Evolutionary conservation across 148 eudicot species (phyloP), one percentile per base, ranked within the genome.

Genomic region (Vaccinium corymbosum): DNA sequence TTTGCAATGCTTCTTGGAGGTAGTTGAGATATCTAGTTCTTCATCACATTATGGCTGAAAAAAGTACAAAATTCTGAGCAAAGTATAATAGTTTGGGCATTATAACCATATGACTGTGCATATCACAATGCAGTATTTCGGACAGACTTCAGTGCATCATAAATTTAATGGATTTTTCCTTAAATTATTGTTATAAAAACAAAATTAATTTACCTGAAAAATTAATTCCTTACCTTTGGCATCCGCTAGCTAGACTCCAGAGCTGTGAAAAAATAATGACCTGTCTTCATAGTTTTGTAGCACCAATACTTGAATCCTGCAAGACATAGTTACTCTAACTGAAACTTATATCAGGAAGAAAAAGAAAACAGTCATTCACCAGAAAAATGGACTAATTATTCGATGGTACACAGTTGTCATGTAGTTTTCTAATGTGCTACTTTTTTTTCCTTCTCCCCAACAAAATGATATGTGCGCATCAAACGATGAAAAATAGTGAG

Each of bases 181-280:
- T 0, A 42, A 42, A 42, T 42, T 42, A 42, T 42, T 35, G 38
- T 35, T 35, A 35, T 35, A 2, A 3, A 35, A 35, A 35, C 38
- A 35, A 35, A 35, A 35, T 42, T 42, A 42, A 42, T 42, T 42
- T 42, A 42, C 46, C 6, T 4, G 46, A 42, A 42, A 42, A 42
- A 42, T 42, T 42, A 35, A 19, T 53, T 78, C 64, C 81, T 78
- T 52, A 81, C 83, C 83, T 62, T 53, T 53, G 22, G 42, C 27
- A 22, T 61, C 53, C 55, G 16, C 73, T 62, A 55, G 70, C 70
- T 68, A 29, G 55, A 42, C 46, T 42, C 16, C 35, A 59, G 42
- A 64, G 83, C 7, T 61, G 52, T 2, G 7, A 80, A 61, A 25
- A 81, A 81, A 32, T 48, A 64, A 68, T 61, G 13, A 81, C 57